These are phyloP conservation scores for Cyberlindnera amylophila DNA, from an alignment of 805 yeast species.

Conservation along the genomic window DNA sequence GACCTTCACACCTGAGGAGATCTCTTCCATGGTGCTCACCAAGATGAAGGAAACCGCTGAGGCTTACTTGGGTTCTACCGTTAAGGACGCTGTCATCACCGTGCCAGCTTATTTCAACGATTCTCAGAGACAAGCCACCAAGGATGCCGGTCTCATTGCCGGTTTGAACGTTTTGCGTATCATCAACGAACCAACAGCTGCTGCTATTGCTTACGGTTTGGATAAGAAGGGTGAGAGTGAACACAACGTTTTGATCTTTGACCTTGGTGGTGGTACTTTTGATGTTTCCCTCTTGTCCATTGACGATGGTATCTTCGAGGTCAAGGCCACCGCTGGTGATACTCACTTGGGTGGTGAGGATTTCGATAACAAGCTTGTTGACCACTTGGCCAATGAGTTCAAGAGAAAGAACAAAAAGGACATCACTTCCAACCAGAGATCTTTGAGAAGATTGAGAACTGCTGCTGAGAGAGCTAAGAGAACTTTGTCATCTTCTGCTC, in stretches of 20 bases:
- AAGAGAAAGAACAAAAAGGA: slow-evolving; percentile 98
- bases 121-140: slow-evolving; percentile 76
- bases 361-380: slow-evolving; percentile 94
- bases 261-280: slow-evolving; percentile 98
- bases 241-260: slow-evolving; percentile 79
- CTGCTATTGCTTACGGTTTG: slow-evolving; percentile 77
- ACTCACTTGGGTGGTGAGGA: slow-evolving; percentile 98
- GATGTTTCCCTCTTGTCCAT: slow-evolving; percentile 93
- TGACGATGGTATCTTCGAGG: slow-evolving; percentile 96
- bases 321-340: slow-evolving; percentile 82
- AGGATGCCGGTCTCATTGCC: slow-evolving; percentile 69
- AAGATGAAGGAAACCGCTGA: slow-evolving; percentile 96
- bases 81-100: slow-evolving; percentile 77
- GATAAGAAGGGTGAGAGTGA: slow-evolving; percentile 63
- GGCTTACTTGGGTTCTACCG: slow-evolving; percentile 74
- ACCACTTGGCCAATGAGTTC: slow-evolving; percentile 90
- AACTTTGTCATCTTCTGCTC: slow-evolving; percentile 95
- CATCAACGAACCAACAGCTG: slow-evolving; percentile 81
- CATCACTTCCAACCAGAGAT: slow-evolving; percentile 88
- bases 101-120: slow-evolving; percentile 84
- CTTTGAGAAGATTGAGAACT: slow-evolving; percentile 96
- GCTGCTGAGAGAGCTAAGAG: slow-evolving; percentile 99
- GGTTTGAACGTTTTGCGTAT: slow-evolving; percentile 73
- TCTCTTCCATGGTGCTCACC: slow-evolving; percentile 85
- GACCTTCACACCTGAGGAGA: slow-evolving; percentile 87